Evolutionary conservation across 257 asterid genomes (phyloP).

Genomic region (Solanum acaule): DNA sequence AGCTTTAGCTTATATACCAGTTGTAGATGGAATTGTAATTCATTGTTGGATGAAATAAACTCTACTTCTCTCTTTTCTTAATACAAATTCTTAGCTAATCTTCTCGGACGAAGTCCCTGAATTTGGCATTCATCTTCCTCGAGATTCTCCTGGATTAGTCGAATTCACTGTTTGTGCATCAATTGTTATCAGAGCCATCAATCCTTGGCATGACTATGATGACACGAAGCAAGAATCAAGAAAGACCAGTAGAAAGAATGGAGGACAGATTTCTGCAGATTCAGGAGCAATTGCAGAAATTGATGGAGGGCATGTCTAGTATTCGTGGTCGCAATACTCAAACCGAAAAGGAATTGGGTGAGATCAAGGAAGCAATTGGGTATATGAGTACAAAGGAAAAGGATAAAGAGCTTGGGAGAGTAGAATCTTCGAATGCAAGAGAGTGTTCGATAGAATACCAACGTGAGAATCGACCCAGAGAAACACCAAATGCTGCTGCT

Average conservation of each 20-base stretch:
- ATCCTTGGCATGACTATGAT: not conserved
- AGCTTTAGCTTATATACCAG: not conserved
- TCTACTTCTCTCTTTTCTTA: not conserved
- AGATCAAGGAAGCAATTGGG: not conserved
- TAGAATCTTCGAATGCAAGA: not conserved
- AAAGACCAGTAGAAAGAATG: not conserved
- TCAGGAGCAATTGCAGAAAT: not conserved
- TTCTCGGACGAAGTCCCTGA: not conserved
- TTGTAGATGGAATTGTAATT: not conserved
- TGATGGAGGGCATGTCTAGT: not conserved
- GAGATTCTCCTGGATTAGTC: not conserved
- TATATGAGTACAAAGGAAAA: not conserved
- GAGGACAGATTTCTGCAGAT: not conserved
- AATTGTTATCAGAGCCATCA: not conserved
- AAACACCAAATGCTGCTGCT: not conserved
- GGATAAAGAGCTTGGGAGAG: not conserved
- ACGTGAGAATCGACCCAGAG: not conserved
- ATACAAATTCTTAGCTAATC: not conserved
- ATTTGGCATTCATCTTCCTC: not conserved
- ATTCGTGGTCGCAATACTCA: not conserved
- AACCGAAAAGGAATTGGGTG: not conserved
- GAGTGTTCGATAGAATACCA: not conserved
- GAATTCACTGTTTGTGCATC: not conserved
- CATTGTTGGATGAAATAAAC: not conserved
- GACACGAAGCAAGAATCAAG: not conserved